A percentile compares a stretch with the other conserved stretches of the same genome.
These are phyloP conservation scores for Neoboletus magnificus DNA, from an alignment of 768 basidiomycete species.

Conservation along the genomic window DNA sequence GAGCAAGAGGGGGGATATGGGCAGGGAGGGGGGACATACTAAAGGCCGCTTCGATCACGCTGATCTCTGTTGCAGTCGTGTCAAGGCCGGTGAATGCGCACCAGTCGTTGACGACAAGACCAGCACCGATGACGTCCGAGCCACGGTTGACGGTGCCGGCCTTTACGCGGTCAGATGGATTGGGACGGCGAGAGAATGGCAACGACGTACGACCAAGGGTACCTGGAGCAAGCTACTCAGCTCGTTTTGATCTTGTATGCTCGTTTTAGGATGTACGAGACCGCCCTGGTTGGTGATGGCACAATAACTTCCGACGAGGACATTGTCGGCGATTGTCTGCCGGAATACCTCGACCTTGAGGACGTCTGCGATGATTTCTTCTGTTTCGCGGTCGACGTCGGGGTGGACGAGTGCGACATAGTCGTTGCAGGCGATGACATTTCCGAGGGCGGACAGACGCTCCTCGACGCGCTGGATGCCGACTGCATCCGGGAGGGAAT, in stretches of 20 bases:
- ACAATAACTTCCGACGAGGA: slow-evolving; percentile 94
- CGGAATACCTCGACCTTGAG: slow-evolving; percentile 99
- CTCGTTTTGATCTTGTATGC: slow-evolving; percentile 96
- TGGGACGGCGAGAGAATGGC: neutral
- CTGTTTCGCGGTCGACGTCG: slow-evolving; percentile 96
- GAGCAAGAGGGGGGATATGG: neutral
- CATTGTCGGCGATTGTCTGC: slow-evolving; percentile 95
- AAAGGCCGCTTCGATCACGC: slow-evolving; percentile 96
- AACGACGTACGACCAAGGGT: slow-evolving; percentile 78
- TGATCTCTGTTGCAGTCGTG: slow-evolving; percentile 99
- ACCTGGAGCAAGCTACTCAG: slow-evolving; percentile 90
- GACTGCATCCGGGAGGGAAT: slow-evolving; percentile 89
- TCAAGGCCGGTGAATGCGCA: slow-evolving; percentile 98
- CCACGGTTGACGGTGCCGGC: slow-evolving; percentile 98
- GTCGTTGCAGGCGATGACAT: slow-evolving; percentile 98
- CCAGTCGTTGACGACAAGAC: slow-evolving; percentile 99
- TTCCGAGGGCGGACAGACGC: slow-evolving; percentile 93
- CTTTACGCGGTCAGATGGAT: slow-evolving; percentile 36
- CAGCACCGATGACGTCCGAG: slow-evolving; percentile 96
- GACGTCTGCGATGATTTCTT: slow-evolving; percentile 99
- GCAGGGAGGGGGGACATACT: slow-evolving; percentile 52
- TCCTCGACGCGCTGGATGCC: slow-evolving; percentile 96
- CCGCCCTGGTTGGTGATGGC: slow-evolving; percentile 96
- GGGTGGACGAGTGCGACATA: slow-evolving; percentile 99
- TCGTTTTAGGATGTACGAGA: slow-evolving; percentile 96